phyloP scores from a whole-genome alignment of 345 rosid species.

The Aquilaria malaccensis region DNA sequence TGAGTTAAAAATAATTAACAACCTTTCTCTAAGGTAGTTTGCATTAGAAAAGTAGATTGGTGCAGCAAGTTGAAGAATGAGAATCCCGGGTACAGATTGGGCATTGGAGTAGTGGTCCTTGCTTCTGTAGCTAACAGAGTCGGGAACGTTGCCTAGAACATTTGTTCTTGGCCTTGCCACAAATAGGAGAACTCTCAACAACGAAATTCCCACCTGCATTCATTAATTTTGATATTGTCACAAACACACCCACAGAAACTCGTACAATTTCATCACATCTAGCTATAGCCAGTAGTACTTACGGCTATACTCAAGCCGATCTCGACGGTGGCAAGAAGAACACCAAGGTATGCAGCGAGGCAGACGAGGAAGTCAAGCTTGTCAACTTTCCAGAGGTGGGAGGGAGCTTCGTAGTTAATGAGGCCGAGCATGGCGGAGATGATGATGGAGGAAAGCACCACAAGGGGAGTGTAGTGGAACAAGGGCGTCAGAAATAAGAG shows the following conservation, averaged over 20 bases:
- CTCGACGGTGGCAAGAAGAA: conserved; percentile 79
- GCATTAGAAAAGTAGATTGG: conserved; percentile 88
- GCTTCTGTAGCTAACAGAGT: conserved; percentile 66
- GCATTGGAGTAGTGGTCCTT: conserved; percentile 76
- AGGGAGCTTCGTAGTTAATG: conserved; percentile 74
- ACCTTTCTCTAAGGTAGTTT: conserved; percentile 92
- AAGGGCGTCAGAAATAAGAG: conserved; percentile 75
- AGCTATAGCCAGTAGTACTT: conserved; percentile 8
- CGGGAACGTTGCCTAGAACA: conserved; percentile 74
- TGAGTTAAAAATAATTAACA: background rate
- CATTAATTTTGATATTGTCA: background rate
- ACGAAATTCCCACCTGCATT: conserved; percentile 58
- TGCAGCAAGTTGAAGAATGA: conserved; percentile 78
- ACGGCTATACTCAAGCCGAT: conserved; percentile 71
- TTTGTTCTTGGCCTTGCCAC: conserved; percentile 78
- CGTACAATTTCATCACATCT: too few relatives aligned
- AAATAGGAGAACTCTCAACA: conserved; percentile 59
- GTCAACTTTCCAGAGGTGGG: conserved; percentile 81
- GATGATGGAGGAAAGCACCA: conserved; percentile 80
- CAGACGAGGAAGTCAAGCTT: conserved; percentile 83
- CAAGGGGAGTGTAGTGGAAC: conserved; percentile 89
- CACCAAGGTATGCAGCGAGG: conserved; percentile 73
- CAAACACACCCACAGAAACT: too few relatives aligned
- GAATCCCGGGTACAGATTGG: conserved; percentile 52
- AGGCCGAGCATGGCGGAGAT: conserved; percentile 88